Evolutionary conservation across 1,284 basidiomycete genomes (phyloP), one percentile per base, ranked within the genome.

Genomic region (Inonotus hispidus): DNA sequence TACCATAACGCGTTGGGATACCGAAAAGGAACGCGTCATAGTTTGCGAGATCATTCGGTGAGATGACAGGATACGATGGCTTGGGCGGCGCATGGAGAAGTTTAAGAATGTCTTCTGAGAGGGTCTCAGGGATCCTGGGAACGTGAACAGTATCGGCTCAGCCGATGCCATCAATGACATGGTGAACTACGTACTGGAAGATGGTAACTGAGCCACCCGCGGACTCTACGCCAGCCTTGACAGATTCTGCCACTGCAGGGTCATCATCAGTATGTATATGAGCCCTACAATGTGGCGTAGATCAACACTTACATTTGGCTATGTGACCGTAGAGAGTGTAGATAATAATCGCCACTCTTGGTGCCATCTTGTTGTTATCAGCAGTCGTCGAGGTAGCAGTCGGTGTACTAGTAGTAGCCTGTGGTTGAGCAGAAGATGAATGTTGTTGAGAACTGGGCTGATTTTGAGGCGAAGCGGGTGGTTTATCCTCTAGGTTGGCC

Each of bases 261-360:
- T 6, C 8, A 57, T 67, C 43, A 37, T 21, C 39, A 53, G 41
- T 25, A 46, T 19, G 25, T 19, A 32, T 13, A 39, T 19, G n/a
- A 6, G n/a, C 19, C 4, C 47, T 10, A 16, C n/a, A 47, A 23
- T 27, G 35, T 25, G 19, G n/a, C 32, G 32, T 8, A 32, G 32
- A 32, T 32, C 8, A 32, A 2, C 47, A 81, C 86, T 53, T 69
- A 90, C 88, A 54, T 70, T 81, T 82, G 67, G 79, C 79, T 71
- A 93, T 83, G 74, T 94, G 92, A 67, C 90, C 90, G 72, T 90
- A 93, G 74, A 90, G 81, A 61, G 85, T 78, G 80, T 94, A 93
- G 79, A 91, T 87, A 68, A 91, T 74, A 68, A 93, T 90, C 62
- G 88, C 91, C 70, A 92, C 79, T 70, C 82, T 84, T 56, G 88